phyloP scores from a whole-genome alignment of 495 filamentous ascomycete species.

The Penicillium waksmanii region DNA sequence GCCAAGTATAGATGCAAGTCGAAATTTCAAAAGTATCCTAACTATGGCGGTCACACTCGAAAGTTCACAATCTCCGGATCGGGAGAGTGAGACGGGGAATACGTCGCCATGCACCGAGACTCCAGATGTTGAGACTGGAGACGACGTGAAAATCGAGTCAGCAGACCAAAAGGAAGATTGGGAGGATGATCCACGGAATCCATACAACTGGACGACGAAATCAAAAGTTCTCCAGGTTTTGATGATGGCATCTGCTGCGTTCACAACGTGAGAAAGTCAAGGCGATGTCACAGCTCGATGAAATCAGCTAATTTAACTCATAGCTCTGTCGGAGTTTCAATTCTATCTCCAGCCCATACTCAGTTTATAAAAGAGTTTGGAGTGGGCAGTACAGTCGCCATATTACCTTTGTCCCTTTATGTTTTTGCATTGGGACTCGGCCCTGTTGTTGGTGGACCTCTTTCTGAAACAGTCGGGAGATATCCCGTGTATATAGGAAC shows the following conservation, averaged over 20 bases:
- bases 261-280: slow-evolving; percentile 23
- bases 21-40: background rate
- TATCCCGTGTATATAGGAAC: slow-evolving; percentile 58
- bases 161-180: slow-evolving; percentile 12
- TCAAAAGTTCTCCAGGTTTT: slow-evolving; percentile 21
- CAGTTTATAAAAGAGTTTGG: slow-evolving; percentile 50
- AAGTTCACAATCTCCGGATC: background rate
- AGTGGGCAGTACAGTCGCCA: slow-evolving; percentile 51
- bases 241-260: slow-evolving; percentile 25
- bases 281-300: background rate
- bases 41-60: background rate
- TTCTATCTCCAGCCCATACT: slow-evolving; percentile 51
- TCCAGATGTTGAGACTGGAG: background rate
- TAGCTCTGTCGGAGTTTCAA: slow-evolving; percentile 58
- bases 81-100: background rate
- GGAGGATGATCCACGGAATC: slow-evolving; percentile 29
- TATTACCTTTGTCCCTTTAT: slow-evolving; percentile 59
- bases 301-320: slow-evolving; percentile 1
- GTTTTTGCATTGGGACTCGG: slow-evolving; percentile 61
- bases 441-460: slow-evolving; percentile 60
- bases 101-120: background rate
- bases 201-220: slow-evolving; percentile 29
- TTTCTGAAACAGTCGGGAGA: slow-evolving; percentile 64
- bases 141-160: background rate
- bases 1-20: too few species aligned